These are phyloP conservation scores for Phytopythium ostracodes DNA, from an alignment of 352 stramenopile genomes.

Conservation along the genomic window DNA sequence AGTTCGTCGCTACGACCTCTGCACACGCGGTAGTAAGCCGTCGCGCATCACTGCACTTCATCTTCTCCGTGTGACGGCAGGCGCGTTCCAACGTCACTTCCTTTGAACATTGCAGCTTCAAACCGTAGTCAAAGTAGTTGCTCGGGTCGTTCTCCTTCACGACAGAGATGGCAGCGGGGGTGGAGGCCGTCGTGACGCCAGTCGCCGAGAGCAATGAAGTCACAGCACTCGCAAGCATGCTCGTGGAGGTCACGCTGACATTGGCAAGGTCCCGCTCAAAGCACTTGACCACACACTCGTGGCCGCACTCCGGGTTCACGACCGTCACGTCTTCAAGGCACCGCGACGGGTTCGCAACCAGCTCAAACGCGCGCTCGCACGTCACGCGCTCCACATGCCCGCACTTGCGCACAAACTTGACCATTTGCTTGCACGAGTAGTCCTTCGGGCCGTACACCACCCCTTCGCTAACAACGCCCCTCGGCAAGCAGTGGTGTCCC, in stretches of 20 bases:
- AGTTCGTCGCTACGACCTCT: conserved; percentile 20
- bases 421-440: conserved; percentile 49
- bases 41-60: conserved; percentile 49
- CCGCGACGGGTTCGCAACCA: conserved; percentile 34
- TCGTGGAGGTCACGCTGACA: neutral
- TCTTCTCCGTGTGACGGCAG: conserved; percentile 40
- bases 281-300: conserved; percentile 53
- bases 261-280: conserved; percentile 22
- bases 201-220: neutral
- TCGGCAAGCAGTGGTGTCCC: conserved; percentile 24
- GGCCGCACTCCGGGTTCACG: conserved; percentile 66
- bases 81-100: conserved; percentile 27
- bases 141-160: conserved; percentile 25
- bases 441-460: conserved; percentile 62
- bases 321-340: conserved; percentile 46
- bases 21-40: conserved; percentile 24
- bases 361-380: conserved; percentile 72
- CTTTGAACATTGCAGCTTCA: conserved; percentile 36
- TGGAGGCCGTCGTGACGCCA: conserved; percentile 14
- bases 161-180: conserved; percentile 12
- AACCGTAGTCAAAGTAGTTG: conserved; percentile 36
- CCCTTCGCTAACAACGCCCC: conserved; percentile 55
- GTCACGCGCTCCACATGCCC: conserved; percentile 47
- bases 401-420: conserved; percentile 62
- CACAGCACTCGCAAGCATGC: neutral